Evolutionary conservation across 164 flowering plant genomes (phyloP), one percentile per base, ranked within the genome.

Genomic region (Piper longum): DNA sequence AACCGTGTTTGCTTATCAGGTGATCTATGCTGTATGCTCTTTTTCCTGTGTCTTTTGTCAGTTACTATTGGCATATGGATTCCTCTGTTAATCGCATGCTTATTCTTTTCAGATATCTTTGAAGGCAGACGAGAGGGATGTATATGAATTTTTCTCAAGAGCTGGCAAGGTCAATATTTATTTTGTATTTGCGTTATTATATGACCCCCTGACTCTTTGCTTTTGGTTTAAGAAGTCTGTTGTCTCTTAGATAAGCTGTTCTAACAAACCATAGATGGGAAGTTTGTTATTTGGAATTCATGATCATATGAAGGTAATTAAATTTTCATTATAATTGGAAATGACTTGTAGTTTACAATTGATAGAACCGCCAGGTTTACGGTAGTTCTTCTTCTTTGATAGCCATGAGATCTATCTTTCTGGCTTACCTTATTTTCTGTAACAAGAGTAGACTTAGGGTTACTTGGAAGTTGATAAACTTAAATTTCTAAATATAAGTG

Each of bases 1-100:
- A 77, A 92, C 98, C 72, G 98, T 92, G 56, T 92, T 92, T 81
- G 98, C 97, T 17, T 92, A 92, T 76, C 98, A 92, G 96, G 98
- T 92, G 62, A 18, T 3, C 19, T 39, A 36, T 16, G 19, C 9
- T 16, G 52, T 40, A 55, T 5, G 1, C 16, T 61, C 57, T 71
- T 7, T 48, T 51, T 65, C 70, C 36, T 18, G 57, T 5, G 7
- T 13, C 54, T 9, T 51, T 60, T 17, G 9, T 19, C 9, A 8
- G 18, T 40, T 16, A 55, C n/a, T 54, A 17, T 41, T 62, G 43
- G 43, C 40, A 45, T 3, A 41, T 14, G 12, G 69, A 19, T 63
- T 26, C 56, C 7, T 71, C 57, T 17, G 14, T 39, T 54, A 43
- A n/a, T 36, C 3, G 7, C 69, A 42, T 57, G 39, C 2, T 36